Evolutionary conservation across 805 yeast species (phyloP).

Genomic region (Lipomyces anomalus): DNA sequence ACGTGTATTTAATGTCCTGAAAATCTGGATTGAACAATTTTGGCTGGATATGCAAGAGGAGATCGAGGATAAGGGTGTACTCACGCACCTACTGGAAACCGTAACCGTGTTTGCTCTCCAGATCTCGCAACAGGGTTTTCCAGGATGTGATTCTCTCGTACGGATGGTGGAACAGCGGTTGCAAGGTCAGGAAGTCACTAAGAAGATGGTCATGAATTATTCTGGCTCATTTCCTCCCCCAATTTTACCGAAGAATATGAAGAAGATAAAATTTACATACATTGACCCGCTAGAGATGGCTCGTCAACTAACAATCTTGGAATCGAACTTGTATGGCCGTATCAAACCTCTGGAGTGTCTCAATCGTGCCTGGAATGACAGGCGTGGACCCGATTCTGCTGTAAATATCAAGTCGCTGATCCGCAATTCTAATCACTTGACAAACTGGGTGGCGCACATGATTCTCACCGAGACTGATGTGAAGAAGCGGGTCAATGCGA

Average conservation of each 20-base stretch:
- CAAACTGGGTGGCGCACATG: conserved; percentile 74
- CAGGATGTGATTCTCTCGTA: conserved; percentile 30
- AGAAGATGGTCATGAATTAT: conserved; percentile 6
- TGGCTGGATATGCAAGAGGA: conserved; percentile 59
- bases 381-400: conserved; percentile 23
- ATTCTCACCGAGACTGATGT: conserved; percentile 61
- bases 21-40: conserved; percentile 56
- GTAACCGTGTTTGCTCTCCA: conserved; percentile 9
- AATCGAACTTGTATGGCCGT: conserved; percentile 56
- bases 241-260: conserved; percentile 26
- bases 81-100: conserved; percentile 8
- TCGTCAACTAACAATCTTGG: conserved; percentile 72
- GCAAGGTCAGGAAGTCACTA: conserved; percentile 9
- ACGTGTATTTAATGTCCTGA: conserved; percentile 60
- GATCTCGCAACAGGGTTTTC: conserved; percentile 15
- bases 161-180: conserved; percentile 36
- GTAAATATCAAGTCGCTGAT: conserved; percentile 46
- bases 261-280: conserved; percentile 43
- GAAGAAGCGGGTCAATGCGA: conserved; percentile 59
- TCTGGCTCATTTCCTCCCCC: conserved; percentile 27
- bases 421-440: conserved; percentile 68
- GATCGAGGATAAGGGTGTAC: conserved; percentile 5
- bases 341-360: conserved; percentile 62
- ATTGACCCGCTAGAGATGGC: conserved; percentile 73
- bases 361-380: conserved; percentile 23